Base-by-base conservation (phyloP, 176 grass and related monocot genomes). In the Hyparrhenia diplandra region DNA sequence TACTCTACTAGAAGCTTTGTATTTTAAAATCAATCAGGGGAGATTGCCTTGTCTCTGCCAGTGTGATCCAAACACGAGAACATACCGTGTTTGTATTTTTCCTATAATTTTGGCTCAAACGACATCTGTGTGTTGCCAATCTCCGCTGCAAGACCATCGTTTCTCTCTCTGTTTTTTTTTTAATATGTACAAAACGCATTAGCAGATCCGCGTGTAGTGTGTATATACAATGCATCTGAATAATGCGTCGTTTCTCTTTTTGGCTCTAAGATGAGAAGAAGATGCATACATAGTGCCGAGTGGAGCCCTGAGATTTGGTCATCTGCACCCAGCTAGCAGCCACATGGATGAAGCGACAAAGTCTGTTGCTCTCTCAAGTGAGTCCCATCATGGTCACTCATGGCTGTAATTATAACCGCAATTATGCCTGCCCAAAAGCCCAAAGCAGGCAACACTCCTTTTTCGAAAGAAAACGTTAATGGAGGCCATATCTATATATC, bases 311-410 rank as follows among this genome's bases (percentile, higher is more conserved):
- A 75, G 55, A 76, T 88, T 73, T 71, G 35, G 4, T 31, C 71
- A 39, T 54, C 65, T 37, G 78, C 78, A 25, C n/a, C 87, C 65
- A 85, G 17, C 73, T 81, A 70, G 66, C 78, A 42, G 64, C 75
- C 82, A 85, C 83, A 82, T 81, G 66, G 45, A 60, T 13, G 13
- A 35, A 51, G 51, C 36, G 35, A 87, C 64, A 70, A 58, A 69
- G 65, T 65, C 71, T 80, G 85, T 76, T 66, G 68, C 81, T 1
- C 35, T 45, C 55, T 82, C 66, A 74, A 89, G 78, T 69, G 73
- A 85, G 83, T 85, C 37, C 66, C 71, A 79, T 91, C 64, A 91
- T 88, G 66, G 40, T 27, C 85, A 85, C 67, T 85, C 59, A 88
- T 78, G 67, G 54, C 64, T 16, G 81, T 86, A 81, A 87, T 84